A percentile compares a stretch with the other conserved stretches of the same genome.
Evolutionary conservation across 768 basidiomycete genomes (phyloP).

Genomic region (Chalciporus piperatus): DNA sequence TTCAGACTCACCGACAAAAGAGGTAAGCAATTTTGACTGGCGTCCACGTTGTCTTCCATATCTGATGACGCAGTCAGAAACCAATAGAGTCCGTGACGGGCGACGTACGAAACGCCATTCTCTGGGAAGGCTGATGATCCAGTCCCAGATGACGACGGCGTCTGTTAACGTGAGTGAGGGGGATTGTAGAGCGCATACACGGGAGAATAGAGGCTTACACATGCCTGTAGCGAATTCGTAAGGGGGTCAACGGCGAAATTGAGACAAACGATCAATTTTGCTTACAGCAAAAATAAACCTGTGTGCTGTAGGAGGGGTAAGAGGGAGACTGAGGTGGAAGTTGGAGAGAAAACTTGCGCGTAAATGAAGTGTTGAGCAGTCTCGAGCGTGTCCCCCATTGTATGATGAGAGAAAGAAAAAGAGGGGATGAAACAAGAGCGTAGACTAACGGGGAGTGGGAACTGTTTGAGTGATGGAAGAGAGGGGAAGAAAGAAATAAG

Average conservation of each 20-base stretch:
- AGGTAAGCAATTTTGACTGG: conserved; percentile 81
- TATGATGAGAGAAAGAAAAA: conserved; percentile 17
- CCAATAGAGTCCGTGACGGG: not conserved
- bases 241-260: conserved; percentile 27
- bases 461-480: conserved; percentile 7
- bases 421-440: conserved; percentile 10
- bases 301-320: conserved; percentile 38
- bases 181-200: conserved; percentile 16
- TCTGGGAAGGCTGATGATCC: conserved; percentile 73
- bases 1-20: conserved; percentile 67
- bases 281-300: conserved; percentile 86
- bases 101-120: conserved; percentile 71
- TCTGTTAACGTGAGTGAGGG: conserved; percentile 40
- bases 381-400: conserved; percentile 46
- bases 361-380: conserved; percentile 76
- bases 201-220: conserved; percentile 46
- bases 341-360: conserved; percentile 41
- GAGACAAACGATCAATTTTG: conserved; percentile 26
- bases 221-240: conserved; percentile 49
- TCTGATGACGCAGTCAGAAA: conserved; percentile 36
- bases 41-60: conserved; percentile 83
- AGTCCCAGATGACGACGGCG: conserved; percentile 82
- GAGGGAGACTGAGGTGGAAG: not conserved
- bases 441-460: conserved; percentile 6
- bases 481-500: conserved; percentile 25